Evolutionary conservation across 306 rosid species (phyloP).

Genomic region (Sicyos edulis): DNA sequence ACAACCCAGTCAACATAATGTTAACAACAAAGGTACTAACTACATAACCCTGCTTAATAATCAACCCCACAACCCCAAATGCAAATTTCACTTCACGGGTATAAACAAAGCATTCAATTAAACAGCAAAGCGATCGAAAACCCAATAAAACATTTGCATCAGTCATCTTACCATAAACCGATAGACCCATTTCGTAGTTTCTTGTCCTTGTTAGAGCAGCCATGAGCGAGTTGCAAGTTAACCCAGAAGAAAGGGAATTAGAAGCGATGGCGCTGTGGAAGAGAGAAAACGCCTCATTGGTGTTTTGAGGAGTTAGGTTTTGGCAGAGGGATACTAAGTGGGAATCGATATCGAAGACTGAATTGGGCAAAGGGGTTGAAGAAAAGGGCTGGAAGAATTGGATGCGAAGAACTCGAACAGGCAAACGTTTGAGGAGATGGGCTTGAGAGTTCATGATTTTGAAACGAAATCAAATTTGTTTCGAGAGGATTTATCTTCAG

Average conservation of each 20-base stretch:
- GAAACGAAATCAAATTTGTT: slow-evolving; percentile 6
- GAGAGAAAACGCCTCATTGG: slow-evolving; percentile 46
- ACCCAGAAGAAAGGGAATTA: slow-evolving; percentile 32
- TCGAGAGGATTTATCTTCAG: neutral
- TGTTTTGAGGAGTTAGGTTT: slow-evolving; percentile 35
- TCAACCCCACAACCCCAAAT: slow-evolving; percentile 48
- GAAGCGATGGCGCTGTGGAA: slow-evolving; percentile 46
- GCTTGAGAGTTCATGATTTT: neutral
- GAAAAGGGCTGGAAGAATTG: slow-evolving; percentile 29
- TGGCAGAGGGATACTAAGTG: slow-evolving; percentile 37
- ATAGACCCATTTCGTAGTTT: slow-evolving; percentile 34
- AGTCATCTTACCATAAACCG: slow-evolving; percentile 49
- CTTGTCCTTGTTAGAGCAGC: slow-evolving; percentile 41
- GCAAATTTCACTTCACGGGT: slow-evolving; percentile 36
- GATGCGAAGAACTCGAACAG: neutral
- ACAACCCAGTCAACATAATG: slow-evolving; percentile 56
- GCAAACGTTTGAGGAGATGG: neutral
- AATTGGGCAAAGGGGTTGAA: slow-evolving; percentile 30
- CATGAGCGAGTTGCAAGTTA: slow-evolving; percentile 47
- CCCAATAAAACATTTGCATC: slow-evolving; percentile 32
- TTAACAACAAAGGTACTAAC: slow-evolving; percentile 39
- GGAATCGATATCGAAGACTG: slow-evolving; percentile 29
- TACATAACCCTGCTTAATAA: slow-evolving; percentile 51
- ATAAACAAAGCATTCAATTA: slow-evolving; percentile 49
- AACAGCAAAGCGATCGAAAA: slow-evolving; percentile 43